Conservation (phyloP, 306 rosid species). For the Sphenostylis stenocarpa region DNA sequence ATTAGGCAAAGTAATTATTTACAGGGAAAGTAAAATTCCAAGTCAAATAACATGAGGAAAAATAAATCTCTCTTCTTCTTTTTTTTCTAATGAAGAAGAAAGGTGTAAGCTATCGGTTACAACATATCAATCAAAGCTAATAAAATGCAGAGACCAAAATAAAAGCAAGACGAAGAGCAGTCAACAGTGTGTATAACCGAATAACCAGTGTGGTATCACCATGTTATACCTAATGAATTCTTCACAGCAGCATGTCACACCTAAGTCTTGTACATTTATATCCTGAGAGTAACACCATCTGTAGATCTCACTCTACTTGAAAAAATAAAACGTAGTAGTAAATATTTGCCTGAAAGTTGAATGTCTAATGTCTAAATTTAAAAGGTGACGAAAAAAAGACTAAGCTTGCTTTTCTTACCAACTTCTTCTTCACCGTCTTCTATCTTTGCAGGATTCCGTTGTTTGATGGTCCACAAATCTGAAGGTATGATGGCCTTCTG, state of each 20-base stretch:
- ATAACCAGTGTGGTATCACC: conserved; percentile 29
- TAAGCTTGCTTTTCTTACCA: conserved; percentile 29
- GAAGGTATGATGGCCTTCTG: conserved; percentile 66
- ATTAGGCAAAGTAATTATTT: not conserved
- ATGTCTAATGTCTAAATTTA: not conserved
- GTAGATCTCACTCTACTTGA: conserved; percentile 27
- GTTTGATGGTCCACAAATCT: conserved; percentile 44
- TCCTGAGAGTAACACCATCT: conserved; percentile 19
- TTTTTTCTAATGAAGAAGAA: not conserved
- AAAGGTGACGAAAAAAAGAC: conserved; percentile 21
- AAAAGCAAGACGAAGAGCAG: conserved; percentile 13
- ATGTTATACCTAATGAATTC: not conserved
- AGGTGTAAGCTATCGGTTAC: conserved; percentile 16
- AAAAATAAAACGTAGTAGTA: conserved; percentile 9
- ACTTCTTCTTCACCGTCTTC: conserved; percentile 30
- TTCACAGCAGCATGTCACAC: conserved; percentile 20
- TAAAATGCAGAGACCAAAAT: conserved; percentile 15
- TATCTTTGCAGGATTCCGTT: conserved; percentile 43
- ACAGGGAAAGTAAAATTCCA: not conserved
- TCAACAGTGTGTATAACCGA: conserved; percentile 7
- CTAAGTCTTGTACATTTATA: conserved; percentile 3
- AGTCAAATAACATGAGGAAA: conserved; percentile 6
- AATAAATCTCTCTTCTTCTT: not conserved
- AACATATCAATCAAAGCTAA: conserved; percentile 11
- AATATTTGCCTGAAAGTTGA: conserved; percentile 8